These are phyloP conservation scores for Chaetomiaceae sp. DNA, from an alignment of 2,329 filamentous ascomycete genomes.

Conservation along the genomic window DNA sequence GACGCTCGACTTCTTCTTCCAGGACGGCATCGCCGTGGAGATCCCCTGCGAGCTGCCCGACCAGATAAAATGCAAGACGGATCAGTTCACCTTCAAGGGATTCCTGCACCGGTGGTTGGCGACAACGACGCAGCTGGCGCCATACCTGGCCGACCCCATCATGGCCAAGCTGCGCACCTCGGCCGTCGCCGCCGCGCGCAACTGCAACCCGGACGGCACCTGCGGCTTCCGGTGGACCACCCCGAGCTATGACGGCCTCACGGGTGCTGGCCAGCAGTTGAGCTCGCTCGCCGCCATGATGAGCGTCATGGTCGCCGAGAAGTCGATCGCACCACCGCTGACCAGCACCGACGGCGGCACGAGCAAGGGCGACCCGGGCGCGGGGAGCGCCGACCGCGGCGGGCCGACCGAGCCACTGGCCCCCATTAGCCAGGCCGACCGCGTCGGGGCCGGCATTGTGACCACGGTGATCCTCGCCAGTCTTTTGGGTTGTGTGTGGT, in stretches of 20 bases:
- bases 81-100: constrained; percentile 69
- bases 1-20: constrained; percentile 47
- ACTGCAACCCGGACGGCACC: constrained; percentile 52
- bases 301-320: constrained; percentile 40
- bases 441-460: constrained; percentile 42
- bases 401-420: constrained; percentile 17
- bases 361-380: constrained; percentile 36
- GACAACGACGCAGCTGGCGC: constrained; percentile 55
- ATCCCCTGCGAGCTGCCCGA: constrained; percentile 54
- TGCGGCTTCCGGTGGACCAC: constrained; percentile 62
- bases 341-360: constrained; percentile 48
- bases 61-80: constrained; percentile 54
- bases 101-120: constrained; percentile 62
- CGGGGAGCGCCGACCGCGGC: constrained; percentile 30
- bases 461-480: constrained; percentile 39
- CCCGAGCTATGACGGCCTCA: constrained; percentile 29
- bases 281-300: constrained; percentile 50
- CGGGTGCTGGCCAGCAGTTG: constrained; percentile 53
- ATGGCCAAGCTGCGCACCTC: constrained; percentile 52
- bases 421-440: constrained; percentile 40
- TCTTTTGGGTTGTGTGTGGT: no score
- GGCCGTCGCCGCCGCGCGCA: constrained; percentile 51
- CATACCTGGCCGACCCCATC: constrained; percentile 49
- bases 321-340: constrained; percentile 33
- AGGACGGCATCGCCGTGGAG: constrained; percentile 57